A percentile compares a stretch with the other conserved stretches of the same genome.
phyloP scores from a whole-genome alignment of 768 basidiomycete species.

The Cyclocybe aegerita region DNA sequence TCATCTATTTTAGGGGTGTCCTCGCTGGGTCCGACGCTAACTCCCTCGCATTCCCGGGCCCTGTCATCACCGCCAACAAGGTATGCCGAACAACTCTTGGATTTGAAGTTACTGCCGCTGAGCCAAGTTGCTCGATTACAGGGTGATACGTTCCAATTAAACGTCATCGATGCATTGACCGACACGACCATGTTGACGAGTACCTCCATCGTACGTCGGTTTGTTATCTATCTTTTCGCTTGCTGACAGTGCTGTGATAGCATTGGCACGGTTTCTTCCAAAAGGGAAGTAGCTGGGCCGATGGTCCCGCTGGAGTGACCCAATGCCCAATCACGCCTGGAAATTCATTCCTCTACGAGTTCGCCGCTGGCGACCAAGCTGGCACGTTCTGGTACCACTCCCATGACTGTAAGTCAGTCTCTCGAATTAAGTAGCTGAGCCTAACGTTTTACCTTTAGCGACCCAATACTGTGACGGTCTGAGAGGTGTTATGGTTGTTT shows the following conservation, averaged over 20 bases:
- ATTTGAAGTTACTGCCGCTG: too few species aligned
- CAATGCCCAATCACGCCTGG: conserved; percentile 43
- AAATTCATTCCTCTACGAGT: conserved; percentile 40
- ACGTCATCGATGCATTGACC: conserved; percentile 44
- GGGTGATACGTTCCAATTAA: conserved; percentile 43
- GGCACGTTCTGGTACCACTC: conserved; percentile 47
- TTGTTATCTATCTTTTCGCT: not conserved
- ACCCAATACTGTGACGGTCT: conserved; percentile 60
- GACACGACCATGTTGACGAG: conserved; percentile 48
- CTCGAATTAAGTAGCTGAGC: conserved; percentile 20
- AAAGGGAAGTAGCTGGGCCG: conserved; percentile 34
- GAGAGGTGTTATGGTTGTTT: conserved; percentile 47
- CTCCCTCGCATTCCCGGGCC: too few species aligned
- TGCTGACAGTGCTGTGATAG: conserved; percentile 21
- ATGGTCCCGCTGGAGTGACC: conserved; percentile 37
- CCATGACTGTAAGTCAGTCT: conserved; percentile 26
- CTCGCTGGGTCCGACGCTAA: too few species aligned
- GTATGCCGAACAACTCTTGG: too few species aligned
- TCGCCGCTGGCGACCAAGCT: conserved; percentile 31
- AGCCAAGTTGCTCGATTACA: conserved; percentile 11
- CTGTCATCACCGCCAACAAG: too few species aligned
- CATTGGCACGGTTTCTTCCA: conserved; percentile 47
- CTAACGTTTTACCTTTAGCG: conserved; percentile 20
- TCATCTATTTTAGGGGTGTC: too few species aligned
- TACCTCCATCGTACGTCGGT: conserved; percentile 47